A percentile compares a stretch with the other conserved stretches of the same genome.
phyloP scores from a whole-genome alignment of 2,329 filamentous ascomycete species.

The Talaromyces atroroseus region DNA sequence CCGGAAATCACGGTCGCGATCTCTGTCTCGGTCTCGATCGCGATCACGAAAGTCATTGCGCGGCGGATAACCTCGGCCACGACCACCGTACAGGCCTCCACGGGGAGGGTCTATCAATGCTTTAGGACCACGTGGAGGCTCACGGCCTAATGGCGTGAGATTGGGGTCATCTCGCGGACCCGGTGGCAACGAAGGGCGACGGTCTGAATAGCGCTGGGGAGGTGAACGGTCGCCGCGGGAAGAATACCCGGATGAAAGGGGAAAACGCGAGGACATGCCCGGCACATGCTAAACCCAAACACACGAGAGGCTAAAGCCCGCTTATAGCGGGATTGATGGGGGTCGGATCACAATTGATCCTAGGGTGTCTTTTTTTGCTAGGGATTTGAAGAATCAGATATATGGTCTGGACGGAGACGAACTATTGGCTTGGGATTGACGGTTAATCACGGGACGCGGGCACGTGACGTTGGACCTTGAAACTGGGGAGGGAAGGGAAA shows the following conservation, averaged over 20 bases:
- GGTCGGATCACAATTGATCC: background rate
- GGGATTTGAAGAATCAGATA: background rate
- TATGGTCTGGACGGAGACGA: background rate
- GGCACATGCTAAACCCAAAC: constrained; percentile 33
- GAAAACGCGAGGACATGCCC: constrained; percentile 56
- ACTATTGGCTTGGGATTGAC: constrained; percentile 1
- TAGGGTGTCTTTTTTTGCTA: background rate
- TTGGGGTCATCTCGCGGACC: constrained; percentile 55
- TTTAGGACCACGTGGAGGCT: constrained; percentile 77
- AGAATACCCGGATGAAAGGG: constrained; percentile 57
- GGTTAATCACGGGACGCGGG: constrained; percentile 9
- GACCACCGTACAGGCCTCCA: constrained; percentile 38
- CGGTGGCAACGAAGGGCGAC: constrained; percentile 62
- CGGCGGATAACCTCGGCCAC: constrained; percentile 56
- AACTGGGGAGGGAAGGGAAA: constrained; percentile 9
- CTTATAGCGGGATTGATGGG: background rate
- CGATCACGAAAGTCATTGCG: constrained; percentile 56
- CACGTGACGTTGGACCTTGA: constrained; percentile 13
- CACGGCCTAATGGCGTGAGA: constrained; percentile 55
- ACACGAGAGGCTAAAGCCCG: constrained; percentile 11
- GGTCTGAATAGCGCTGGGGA: constrained; percentile 65
- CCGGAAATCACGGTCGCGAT: constrained; percentile 27
- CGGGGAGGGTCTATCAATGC: constrained; percentile 66
- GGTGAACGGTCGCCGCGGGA: constrained; percentile 62
- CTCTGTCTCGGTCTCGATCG: constrained; percentile 37